Percentiles rank a stretch among this genome's conserved stretches.
Evolutionary conservation across 768 basidiomycete species (phyloP).

Genomic region (Rhodocollybia butyracea): DNA sequence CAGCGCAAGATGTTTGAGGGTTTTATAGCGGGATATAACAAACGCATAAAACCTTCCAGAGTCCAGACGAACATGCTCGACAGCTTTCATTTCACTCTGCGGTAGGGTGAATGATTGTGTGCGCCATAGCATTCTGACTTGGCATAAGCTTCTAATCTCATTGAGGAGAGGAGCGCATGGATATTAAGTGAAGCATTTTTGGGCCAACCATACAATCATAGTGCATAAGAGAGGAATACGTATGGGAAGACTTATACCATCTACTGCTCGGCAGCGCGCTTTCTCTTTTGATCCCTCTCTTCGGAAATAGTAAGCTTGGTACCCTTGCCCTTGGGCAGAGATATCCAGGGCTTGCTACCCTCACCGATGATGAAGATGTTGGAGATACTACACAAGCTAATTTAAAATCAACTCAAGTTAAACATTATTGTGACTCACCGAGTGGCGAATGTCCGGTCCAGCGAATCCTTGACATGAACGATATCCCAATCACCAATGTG

Average conservation of each 20-base stretch:
- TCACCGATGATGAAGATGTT: conserved; percentile 99
- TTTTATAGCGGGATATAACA: too few species aligned
- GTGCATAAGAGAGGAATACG: conserved; percentile 1
- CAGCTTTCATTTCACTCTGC: background rate
- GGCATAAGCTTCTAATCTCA: too few species aligned
- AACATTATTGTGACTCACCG: conserved; percentile 53
- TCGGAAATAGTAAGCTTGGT: conserved; percentile 96
- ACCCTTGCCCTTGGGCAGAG: conserved; percentile 96
- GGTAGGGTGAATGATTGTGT: background rate
- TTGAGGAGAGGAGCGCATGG: background rate
- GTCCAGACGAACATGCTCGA: too few species aligned
- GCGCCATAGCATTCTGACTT: too few species aligned
- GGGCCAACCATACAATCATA: conserved; percentile 9
- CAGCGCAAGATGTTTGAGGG: too few species aligned
- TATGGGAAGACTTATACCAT: conserved; percentile 13
- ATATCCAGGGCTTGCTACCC: conserved; percentile 94
- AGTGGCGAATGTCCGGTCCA: conserved; percentile 96
- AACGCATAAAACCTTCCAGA: too few species aligned
- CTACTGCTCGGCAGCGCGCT: conserved; percentile 70
- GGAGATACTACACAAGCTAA: conserved; percentile 56
- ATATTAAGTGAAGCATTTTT: background rate
- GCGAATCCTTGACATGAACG: conserved; percentile 93
- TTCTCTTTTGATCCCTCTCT: conserved; percentile 92
- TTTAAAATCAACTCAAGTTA: background rate
- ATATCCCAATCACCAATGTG: conserved; percentile 99